Conservation (phyloP, 2,329 filamentous ascomycete species). For the Monosporascus sp. region DNA sequence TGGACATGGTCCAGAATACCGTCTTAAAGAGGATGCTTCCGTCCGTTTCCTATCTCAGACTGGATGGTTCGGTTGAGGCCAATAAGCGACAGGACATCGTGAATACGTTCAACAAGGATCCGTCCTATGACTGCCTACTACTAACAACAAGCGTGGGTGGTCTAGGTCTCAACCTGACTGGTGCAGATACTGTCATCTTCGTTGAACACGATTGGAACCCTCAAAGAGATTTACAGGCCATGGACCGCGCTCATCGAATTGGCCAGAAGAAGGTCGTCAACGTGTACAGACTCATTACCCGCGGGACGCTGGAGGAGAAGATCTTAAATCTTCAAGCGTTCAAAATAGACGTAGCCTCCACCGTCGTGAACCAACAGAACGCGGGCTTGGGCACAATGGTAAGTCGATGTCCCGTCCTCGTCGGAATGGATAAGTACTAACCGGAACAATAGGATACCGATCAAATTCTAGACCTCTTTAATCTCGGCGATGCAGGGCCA, state of each 20-base stretch:
- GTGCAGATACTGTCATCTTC: slow-evolving; percentile 97
- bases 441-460: slow-evolving; percentile 68
- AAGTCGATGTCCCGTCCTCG: slow-evolving; percentile 9
- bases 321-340: slow-evolving; percentile 96
- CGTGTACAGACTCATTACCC: slow-evolving; percentile 92
- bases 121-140: slow-evolving; percentile 89
- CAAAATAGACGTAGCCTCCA: slow-evolving; percentile 98
- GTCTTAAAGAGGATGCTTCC: slow-evolving; percentile 89
- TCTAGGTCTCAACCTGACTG: slow-evolving; percentile 88
- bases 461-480: slow-evolving; percentile 95
- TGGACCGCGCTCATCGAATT: slow-evolving; percentile 97
- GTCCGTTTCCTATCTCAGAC: slow-evolving; percentile 84
- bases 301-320: slow-evolving; percentile 96
- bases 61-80: slow-evolving; percentile 89
- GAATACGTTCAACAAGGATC: slow-evolving; percentile 97
- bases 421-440: slow-evolving; percentile 10
- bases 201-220: slow-evolving; percentile 99
- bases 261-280: slow-evolving; percentile 99
- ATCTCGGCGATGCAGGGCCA: slow-evolving; percentile 72
- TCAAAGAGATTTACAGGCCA: slow-evolving; percentile 96
- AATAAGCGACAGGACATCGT: slow-evolving; percentile 95
- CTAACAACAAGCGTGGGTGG: slow-evolving; percentile 94
- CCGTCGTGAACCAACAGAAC: slow-evolving; percentile 98
- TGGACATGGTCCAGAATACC: slow-evolving; percentile 96
- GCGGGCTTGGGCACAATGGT: slow-evolving; percentile 62